Conservation (phyloP, 352 stramenopile species). For the Phytophthora litchii region DNA sequence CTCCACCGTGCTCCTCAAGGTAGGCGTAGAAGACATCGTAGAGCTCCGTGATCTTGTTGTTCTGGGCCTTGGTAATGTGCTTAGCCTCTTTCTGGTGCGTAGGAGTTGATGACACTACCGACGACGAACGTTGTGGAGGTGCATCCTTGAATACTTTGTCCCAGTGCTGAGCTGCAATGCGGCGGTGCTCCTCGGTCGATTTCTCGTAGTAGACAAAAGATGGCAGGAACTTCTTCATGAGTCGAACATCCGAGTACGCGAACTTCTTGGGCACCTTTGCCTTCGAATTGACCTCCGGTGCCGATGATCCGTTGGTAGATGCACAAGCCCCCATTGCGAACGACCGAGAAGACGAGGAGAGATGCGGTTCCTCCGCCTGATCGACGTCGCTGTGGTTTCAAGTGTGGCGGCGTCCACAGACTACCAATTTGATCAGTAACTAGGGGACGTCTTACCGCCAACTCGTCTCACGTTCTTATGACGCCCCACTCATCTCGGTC, state of each 20-base stretch:
- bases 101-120: background rate
- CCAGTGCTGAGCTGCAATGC: constrained; percentile 49
- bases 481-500: constrained; percentile 8
- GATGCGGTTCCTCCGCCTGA: constrained; percentile 12
- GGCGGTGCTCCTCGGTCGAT: constrained; percentile 49
- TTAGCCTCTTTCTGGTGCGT: constrained; percentile 20
- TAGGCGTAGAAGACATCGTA: constrained; percentile 65
- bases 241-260: constrained; percentile 30
- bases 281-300: constrained; percentile 8
- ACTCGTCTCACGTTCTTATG: constrained; percentile 26
- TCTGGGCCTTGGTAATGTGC: constrained; percentile 34
- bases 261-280: constrained; percentile 35
- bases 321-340: constrained; percentile 27
- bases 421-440: background rate
- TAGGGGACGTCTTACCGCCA: constrained; percentile 18
- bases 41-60: constrained; percentile 45
- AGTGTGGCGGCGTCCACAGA: background rate
- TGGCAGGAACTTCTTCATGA: constrained; percentile 50
- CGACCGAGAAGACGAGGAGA: background rate
- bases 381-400: constrained; percentile 15
- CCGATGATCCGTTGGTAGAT: constrained; percentile 10
- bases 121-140: constrained; percentile 10
- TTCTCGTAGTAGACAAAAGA: constrained; percentile 46
- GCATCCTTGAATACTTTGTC: constrained; percentile 44
- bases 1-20: constrained; percentile 48